Evolutionary conservation across 2,329 filamentous ascomycete species (phyloP).

Genomic region (Paramyrothecium roridum): DNA sequence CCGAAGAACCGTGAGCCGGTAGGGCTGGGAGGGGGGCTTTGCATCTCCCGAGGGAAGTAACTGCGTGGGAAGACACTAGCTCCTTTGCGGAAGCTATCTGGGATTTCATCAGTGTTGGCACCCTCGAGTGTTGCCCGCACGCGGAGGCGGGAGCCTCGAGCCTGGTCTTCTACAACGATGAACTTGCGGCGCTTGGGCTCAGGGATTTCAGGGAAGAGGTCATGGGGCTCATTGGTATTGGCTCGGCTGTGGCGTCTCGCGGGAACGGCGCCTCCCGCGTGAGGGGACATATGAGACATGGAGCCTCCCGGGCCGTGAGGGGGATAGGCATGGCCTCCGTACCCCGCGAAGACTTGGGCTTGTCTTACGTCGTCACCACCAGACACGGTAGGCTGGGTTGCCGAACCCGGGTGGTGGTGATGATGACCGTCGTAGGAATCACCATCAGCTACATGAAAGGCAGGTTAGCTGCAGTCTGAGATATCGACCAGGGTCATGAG

Average conservation of each 20-base stretch:
- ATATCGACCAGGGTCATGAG: background rate
- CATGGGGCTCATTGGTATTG: constrained; percentile 58
- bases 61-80: constrained; percentile 89
- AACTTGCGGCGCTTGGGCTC: constrained; percentile 94
- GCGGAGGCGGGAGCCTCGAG: constrained; percentile 75
- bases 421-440: constrained; percentile 62
- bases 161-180: constrained; percentile 88
- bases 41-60: constrained; percentile 93
- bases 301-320: constrained; percentile 46
- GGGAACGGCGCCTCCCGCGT: constrained; percentile 31
- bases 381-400: constrained; percentile 45
- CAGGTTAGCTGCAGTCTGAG: background rate
- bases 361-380: constrained; percentile 66
- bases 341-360: constrained; percentile 70
- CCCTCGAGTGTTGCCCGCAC: constrained; percentile 91
- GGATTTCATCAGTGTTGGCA: constrained; percentile 93
- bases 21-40: constrained; percentile 73
- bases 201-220: constrained; percentile 83
- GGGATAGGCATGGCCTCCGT: constrained; percentile 59
- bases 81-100: constrained; percentile 87
- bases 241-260: constrained; percentile 34
- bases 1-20: constrained; percentile 73
- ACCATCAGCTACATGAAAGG: constrained; percentile 50
- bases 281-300: constrained; percentile 59
- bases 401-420: constrained; percentile 59